Conservation (phyloP, 768 basidiomycete species). For the Kwoniella dejecticola region DNA sequence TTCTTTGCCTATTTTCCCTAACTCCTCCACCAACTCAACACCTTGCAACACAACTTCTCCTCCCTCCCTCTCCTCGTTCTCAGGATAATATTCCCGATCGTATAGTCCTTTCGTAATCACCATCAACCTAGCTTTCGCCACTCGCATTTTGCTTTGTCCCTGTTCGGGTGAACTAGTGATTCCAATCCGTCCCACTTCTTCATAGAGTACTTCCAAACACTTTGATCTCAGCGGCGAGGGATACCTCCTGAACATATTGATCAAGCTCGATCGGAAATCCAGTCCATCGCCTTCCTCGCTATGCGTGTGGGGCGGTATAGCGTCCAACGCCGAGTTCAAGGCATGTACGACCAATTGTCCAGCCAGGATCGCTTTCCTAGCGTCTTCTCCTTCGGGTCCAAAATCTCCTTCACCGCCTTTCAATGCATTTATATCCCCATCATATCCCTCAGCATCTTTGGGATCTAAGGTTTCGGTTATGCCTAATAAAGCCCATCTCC, state of each 20-base stretch:
- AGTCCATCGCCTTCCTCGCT: slow-evolving; percentile 56
- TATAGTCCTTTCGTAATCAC: slow-evolving; percentile 44
- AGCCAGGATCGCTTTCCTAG: slow-evolving; percentile 44
- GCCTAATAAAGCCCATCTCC: slow-evolving; percentile 79
- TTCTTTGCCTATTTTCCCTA: slow-evolving; percentile 61
- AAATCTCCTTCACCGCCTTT: slow-evolving; percentile 71
- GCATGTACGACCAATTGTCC: slow-evolving; percentile 36
- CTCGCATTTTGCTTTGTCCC: background rate
- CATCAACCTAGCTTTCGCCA: slow-evolving; percentile 37
- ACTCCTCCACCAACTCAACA: slow-evolving; percentile 63
- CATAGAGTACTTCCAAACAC: slow-evolving; percentile 45
- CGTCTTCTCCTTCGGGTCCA: slow-evolving; percentile 50
- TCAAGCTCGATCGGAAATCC: slow-evolving; percentile 36
- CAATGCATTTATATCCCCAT: slow-evolving; percentile 62
- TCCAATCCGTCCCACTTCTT: slow-evolving; percentile 28
- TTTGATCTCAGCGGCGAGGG: slow-evolving; percentile 49
- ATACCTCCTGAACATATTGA: slow-evolving; percentile 48
- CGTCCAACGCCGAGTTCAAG: slow-evolving; percentile 25
- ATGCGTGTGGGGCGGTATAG: slow-evolving; percentile 16
- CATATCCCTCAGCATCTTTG: slow-evolving; percentile 1
- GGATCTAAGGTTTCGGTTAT: slow-evolving; percentile 57
- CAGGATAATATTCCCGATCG: slow-evolving; percentile 50
- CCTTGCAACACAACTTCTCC: slow-evolving; percentile 58
- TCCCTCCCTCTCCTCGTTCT: slow-evolving; percentile 25
- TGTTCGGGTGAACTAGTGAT: background rate